Base-by-base conservation (phyloP, 1,284 basidiomycete species). In the Cutaneotrichosporon sp. region DNA sequence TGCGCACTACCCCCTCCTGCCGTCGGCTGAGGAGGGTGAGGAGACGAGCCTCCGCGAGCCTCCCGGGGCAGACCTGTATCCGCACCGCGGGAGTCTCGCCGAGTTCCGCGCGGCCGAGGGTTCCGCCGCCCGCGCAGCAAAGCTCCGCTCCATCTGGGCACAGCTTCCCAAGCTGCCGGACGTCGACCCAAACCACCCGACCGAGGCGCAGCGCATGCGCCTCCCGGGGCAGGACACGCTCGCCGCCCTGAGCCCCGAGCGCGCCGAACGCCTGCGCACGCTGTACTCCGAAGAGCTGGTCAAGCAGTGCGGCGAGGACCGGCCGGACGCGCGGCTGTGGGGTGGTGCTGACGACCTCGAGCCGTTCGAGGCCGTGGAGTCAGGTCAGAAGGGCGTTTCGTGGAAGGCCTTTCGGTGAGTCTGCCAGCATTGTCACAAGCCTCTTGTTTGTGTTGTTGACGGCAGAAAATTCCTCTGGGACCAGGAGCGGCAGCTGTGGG, bases 271-370 rank as follows among this genome's bases (percentile, higher is more conserved):
- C 68, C 81, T 92, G 70, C 83, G 85, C 67, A 83, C 82, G 59
- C 84, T 87, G 79, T 94, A 95, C 79, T 86, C 90, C 67, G 85
- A 86, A 67, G 92, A 95, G 74, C 81, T 95, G 45, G 80, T 89
- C 57, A 82, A 84, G 54, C 82, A 82, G 61, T 89, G 87, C 72
- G 66, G 62, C 42, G 71, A 74, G 63, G 65, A 72, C 18, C 65
- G 78, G 59, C 77, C 78, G 20, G 68, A 75, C 29, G 76, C 78
- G 31, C 66, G 68, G 54, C 64, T 79, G 36, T 80, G 84, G 85
- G 61, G 84, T 78, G 64, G 83, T 77, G 78, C 80, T 76, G 75
- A 80, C 58, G 65, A 83, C 80, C 60, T 83, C 78, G 70, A 71
- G 64, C 58, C 62, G 2, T 46, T 27, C 20, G 60, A 63, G 22